Conservation (phyloP, 2,329 filamentous ascomycete genomes). For the Ophiocordyceps sinensis region DNA sequence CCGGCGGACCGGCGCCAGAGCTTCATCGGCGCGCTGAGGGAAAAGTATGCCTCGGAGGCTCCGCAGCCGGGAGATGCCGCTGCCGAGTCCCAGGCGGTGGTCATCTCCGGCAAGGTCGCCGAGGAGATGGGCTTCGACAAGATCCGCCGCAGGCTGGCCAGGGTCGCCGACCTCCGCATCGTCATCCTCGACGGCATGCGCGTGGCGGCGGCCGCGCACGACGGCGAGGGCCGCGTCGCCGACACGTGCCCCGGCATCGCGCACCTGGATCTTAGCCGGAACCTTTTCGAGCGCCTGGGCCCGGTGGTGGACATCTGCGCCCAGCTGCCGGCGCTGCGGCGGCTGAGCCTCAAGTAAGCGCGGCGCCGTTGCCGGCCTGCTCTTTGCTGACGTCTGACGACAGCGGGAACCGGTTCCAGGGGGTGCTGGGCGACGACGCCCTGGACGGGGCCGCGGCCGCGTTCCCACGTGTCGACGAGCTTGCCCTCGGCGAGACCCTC, state of each 20-base stretch:
- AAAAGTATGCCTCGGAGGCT: slow-evolving; percentile 64
- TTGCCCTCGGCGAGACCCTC: slow-evolving; percentile 54
- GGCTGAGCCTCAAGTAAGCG: slow-evolving; percentile 56
- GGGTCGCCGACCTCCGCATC: slow-evolving; percentile 62
- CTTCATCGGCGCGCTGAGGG: slow-evolving; percentile 65
- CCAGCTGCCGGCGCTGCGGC: slow-evolving; percentile 50
- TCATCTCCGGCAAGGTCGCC: slow-evolving; percentile 66
- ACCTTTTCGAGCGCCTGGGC: slow-evolving; percentile 55
- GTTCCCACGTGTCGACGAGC: slow-evolving; percentile 39
- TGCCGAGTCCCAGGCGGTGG: slow-evolving; percentile 41
- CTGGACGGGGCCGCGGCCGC: slow-evolving; percentile 19
- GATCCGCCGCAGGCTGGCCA: slow-evolving; percentile 64
- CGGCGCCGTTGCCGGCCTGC: neutral
- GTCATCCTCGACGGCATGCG: slow-evolving; percentile 69
- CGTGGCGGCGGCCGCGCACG: slow-evolving; percentile 29
- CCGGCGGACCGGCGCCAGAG: slow-evolving; percentile 51
- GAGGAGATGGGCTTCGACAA: slow-evolving; percentile 95
- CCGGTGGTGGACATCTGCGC: slow-evolving; percentile 58
- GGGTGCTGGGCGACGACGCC: slow-evolving; percentile 20
- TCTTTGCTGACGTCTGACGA: neutral
- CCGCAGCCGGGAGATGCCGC: slow-evolving; percentile 19
- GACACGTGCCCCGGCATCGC: slow-evolving; percentile 50
- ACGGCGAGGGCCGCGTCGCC: slow-evolving; percentile 23
- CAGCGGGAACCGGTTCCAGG: slow-evolving; percentile 60
- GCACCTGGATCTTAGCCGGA: slow-evolving; percentile 76